Base-by-base conservation (phyloP, 2,329 filamentous ascomycete genomes). In the Ophiostoma sp. region DNA sequence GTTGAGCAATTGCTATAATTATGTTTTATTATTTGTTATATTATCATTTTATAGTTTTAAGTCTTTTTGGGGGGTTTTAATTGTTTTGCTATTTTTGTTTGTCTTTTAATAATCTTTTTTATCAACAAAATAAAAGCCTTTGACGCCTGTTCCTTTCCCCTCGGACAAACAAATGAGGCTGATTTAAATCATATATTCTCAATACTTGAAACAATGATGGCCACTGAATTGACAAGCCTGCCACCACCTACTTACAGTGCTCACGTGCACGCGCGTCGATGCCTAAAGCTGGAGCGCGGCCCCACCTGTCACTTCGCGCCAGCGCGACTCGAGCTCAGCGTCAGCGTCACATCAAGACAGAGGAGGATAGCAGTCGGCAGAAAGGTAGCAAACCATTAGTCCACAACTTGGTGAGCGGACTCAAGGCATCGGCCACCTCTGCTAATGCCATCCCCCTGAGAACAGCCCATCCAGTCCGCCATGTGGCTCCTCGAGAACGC, bases 201-300 rank as follows among this genome's bases (percentile, higher is more conserved):
- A 4, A 15, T 41, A 41, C 15, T 41, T 15, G 39, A 11, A 10
- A 3, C 39, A 15, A 15, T 52, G 5, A 1, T 17, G 20, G 4
- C 10, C 11, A 15, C 13, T 60, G n/a, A n/a, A 8, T 31, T 35
- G 15, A 64, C 10, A 20, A 33, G n/a, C 23, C 31, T 8, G 20
- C 17, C 11, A 27, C 8, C 27, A n/a, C n/a, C 3, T 17, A 57
- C 52, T 57, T 57, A 44, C 5, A 44, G 20, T 36, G 39, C 35
- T 71, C 71, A 72, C 71, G 71, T 72, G 71, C 33, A 39, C 27
- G 52, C 71, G 71, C 71, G 71, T 72, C 48, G 69, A 10, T 69
- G 69, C 67, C 71, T 68, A 57, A 41, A 39, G 11, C 4, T 54
- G 4, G 23, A 57, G n/a, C 8, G 52, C 52, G 23, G 52, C 39